phyloP scores from a whole-genome alignment of 1,139 yeast species.

The Candida dubliniensis region DNA sequence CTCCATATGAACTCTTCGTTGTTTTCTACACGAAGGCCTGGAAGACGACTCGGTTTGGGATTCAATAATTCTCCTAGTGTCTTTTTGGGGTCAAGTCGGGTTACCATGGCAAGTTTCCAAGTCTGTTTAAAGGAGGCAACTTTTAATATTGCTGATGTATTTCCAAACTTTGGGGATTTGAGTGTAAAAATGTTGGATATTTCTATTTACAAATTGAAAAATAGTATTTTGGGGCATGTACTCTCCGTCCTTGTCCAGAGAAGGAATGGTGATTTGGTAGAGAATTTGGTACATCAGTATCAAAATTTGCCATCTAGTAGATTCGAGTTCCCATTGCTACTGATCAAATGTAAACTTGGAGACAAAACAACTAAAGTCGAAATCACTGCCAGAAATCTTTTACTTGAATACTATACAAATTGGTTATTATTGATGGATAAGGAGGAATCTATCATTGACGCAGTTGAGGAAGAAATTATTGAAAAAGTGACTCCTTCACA shows the following conservation, averaged over 20 bases:
- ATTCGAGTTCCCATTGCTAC: conserved; percentile 23
- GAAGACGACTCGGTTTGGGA: conserved; percentile 12
- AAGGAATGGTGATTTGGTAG: conserved; percentile 14
- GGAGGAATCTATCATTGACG: conserved; percentile 17
- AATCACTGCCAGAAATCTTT: conserved; percentile 43
- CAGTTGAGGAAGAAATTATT: conserved; percentile 19
- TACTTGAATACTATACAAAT: conserved; percentile 52
- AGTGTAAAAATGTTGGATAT: conserved; percentile 23
- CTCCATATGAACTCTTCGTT: conserved; percentile 7
- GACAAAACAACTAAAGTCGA: conserved; percentile 29
- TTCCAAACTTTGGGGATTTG: conserved; percentile 49
- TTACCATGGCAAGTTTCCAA: conserved; percentile 21
- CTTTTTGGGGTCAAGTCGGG: conserved; percentile 3
- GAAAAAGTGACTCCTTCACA: conserved; percentile 16
- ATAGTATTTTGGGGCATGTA: conserved; percentile 33
- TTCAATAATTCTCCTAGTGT: conserved; percentile 4
- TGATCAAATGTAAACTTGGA: conserved; percentile 20
- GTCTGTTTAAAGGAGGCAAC: conserved; percentile 24
- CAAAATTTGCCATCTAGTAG: conserved; percentile 19
- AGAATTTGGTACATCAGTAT: conserved; percentile 32
- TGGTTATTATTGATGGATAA: conserved; percentile 46
- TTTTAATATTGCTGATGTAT: conserved; percentile 27
- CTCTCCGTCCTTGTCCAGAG: conserved; percentile 24
- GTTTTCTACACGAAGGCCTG: conserved; percentile 4
- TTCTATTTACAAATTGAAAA: conserved; percentile 32